Conservation (phyloP, 2,329 filamentous ascomycete genomes). For the Xylariaceae sp. region DNA sequence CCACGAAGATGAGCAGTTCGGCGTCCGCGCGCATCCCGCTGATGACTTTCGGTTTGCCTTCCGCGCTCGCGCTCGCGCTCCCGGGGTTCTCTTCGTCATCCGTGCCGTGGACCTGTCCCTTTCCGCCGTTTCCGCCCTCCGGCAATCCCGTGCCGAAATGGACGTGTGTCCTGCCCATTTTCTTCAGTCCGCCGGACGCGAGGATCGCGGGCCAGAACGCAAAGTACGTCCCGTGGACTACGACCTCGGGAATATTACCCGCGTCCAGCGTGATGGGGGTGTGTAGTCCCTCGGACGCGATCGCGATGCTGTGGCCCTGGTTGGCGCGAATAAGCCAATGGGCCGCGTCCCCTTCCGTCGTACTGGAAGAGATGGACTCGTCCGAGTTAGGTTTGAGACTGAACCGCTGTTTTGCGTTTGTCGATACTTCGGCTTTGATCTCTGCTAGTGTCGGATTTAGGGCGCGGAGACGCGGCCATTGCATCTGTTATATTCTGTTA, state of each 20-base stretch:
- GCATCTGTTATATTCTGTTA: constrained; percentile 46
- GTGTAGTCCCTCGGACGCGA: constrained; percentile 74
- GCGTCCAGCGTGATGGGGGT: constrained; percentile 66
- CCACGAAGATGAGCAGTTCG: constrained; percentile 78
- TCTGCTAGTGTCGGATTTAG: constrained; percentile 79
- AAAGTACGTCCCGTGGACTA: constrained; percentile 90
- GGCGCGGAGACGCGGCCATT: constrained; percentile 65
- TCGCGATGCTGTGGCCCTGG: constrained; percentile 87
- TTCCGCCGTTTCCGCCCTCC: constrained; percentile 42
- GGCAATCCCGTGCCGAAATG: constrained; percentile 84
- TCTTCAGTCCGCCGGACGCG: constrained; percentile 74
- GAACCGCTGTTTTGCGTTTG: constrained; percentile 92
- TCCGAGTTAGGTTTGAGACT: constrained; percentile 66
- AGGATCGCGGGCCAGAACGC: constrained; percentile 78
- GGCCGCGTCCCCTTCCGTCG: constrained; percentile 54
- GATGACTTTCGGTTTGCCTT: constrained; percentile 55
- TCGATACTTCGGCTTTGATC: constrained; percentile 69
- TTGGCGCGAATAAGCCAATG: constrained; percentile 92
- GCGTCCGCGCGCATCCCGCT: constrained; percentile 82
- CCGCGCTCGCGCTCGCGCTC: not conserved
- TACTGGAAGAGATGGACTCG: constrained; percentile 32
- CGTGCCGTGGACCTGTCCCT: constrained; percentile 22
- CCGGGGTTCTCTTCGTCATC: constrained; percentile 18
- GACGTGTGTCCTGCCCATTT: constrained; percentile 86
- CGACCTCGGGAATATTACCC: constrained; percentile 65